A percentile compares a stretch with the other conserved stretches of the same genome.
phyloP scores from a whole-genome alignment of 257 asterid species.

The Leptodermis oblonga region DNA sequence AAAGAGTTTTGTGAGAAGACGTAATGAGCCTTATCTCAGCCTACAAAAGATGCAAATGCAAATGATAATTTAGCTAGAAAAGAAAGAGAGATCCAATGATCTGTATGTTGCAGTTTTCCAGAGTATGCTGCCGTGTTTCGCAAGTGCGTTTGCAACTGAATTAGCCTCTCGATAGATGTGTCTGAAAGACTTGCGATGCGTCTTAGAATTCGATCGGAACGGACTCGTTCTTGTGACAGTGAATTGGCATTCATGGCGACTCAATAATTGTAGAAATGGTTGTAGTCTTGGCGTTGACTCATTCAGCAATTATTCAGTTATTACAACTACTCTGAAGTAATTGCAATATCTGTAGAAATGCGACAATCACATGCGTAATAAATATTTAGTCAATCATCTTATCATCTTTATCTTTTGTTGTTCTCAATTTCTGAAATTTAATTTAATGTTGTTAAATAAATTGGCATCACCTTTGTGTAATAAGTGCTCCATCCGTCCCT shows the following conservation, averaged over 20 bases:
- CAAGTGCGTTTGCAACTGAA: too few species aligned
- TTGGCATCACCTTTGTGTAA: not conserved
- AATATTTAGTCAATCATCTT: not conserved
- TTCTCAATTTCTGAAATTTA: not conserved
- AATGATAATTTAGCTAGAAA: too few species aligned
- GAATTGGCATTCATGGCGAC: not conserved
- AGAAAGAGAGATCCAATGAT: too few species aligned
- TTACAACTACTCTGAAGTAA: constrained; percentile 10
- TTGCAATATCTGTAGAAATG: constrained; percentile 3
- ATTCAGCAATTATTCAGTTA: not conserved
- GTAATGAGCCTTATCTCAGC: too few species aligned
- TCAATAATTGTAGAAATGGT: not conserved
- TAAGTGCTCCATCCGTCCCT: constrained; percentile 11
- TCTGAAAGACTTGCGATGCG: too few species aligned
- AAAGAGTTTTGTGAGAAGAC: too few species aligned
- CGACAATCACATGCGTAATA: constrained; percentile 15
- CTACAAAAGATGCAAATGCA: too few species aligned
- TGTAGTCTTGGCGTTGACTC: not conserved
- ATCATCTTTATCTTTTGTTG: not conserved
- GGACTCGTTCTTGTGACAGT: too few species aligned
- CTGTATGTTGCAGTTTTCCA: not conserved
- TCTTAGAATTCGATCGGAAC: too few species aligned
- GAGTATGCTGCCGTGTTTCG: too few species aligned
- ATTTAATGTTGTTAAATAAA: not conserved
- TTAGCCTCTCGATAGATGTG: too few species aligned